Percentiles rank a stretch among this genome's conserved stretches.
Evolutionary conservation across 106 monocot species (phyloP).

Genomic region (Phalaenopsis equestris): DNA sequence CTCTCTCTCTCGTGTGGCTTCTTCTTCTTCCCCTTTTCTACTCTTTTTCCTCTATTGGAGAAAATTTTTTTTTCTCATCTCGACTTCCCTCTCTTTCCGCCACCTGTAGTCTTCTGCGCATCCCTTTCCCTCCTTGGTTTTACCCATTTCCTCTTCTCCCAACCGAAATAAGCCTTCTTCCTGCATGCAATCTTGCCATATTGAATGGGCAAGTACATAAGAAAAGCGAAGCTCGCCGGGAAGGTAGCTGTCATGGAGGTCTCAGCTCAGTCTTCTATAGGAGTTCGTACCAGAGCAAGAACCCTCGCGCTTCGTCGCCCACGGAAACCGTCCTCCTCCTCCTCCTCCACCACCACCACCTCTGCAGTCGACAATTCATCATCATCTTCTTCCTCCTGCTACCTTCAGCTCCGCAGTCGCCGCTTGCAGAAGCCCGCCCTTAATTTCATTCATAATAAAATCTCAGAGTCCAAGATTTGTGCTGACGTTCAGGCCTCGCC

Average conservation of each 20-base stretch:
- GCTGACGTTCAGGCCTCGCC: constrained; percentile 11
- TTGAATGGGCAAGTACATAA: constrained; percentile 81
- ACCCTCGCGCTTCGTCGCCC: constrained; percentile 68
- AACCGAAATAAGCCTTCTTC: background rate
- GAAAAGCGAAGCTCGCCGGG: constrained; percentile 54
- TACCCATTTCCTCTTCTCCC: background rate
- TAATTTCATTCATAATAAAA: background rate
- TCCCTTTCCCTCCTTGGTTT: background rate
- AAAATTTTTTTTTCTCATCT: background rate
- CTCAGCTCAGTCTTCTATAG: constrained; percentile 41
- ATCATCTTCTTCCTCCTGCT: constrained; percentile 15
- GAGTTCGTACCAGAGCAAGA: constrained; percentile 74
- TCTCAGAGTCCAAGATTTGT: background rate
- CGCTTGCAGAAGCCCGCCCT: constrained; percentile 53
- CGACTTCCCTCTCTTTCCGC: background rate
- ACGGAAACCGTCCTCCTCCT: constrained; percentile 8
- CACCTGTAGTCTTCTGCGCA: background rate
- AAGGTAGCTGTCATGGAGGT: constrained; percentile 76
- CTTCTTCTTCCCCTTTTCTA: too few relatives aligned
- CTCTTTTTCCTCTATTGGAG: background rate
- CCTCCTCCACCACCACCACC: background rate
- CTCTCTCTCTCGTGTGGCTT: too few relatives aligned
- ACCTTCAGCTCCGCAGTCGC: constrained; percentile 62
- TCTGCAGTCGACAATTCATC: background rate
- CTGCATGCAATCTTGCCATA: background rate